Evolutionary conservation across 2,329 filamentous ascomycete species (phyloP), one percentile per base, ranked within the genome.

Genomic region (Aspergillus flavus): DNA sequence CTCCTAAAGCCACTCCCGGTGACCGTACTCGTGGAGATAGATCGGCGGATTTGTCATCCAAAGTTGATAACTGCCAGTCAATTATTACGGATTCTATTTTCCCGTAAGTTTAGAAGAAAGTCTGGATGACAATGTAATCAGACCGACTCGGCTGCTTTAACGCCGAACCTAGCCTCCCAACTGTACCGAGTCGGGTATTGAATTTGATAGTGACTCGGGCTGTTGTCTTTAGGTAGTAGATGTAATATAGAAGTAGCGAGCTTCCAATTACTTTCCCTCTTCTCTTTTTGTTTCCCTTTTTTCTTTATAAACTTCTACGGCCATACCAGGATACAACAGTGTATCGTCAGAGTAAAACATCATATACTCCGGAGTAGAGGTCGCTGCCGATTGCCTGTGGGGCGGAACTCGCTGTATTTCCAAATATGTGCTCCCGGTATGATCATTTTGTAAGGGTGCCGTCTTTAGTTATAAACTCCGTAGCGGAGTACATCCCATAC

Each of bases 41-140:
- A 75, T 75, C 73, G 70, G 72, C 74, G 61, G 61, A 73, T 75
- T 76, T 75, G 72, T 75, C 73, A 75, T 73, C 66, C 43, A 60
- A 59, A 45, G n/a, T 19, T 41, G 52, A 55, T 39, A 54, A 36
- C 19, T 36, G 36, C 46, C n/a, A 26, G 9, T 52, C 19, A 52
- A 52, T 64, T 59, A 67, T 69, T 70, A 70, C 75, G 75, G 74
- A 75, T 76, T 75, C 68, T 73, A 72, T 76, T 75, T 76, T 76
- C 72, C 75, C 73, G 74, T 64, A 59, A 50, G 58, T 57, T 59
- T 36, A 62, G 36, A 2, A 41, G 64, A 65, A 62, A 62, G 66
- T 58, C 46, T 61, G 58, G 58, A 58, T 65, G 59, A 46, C 58
- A 60, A 63, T 63, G 58, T 66, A 64, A 64, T 59, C 58, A 65